Evolutionary conservation across 2,329 filamentous ascomycete species (phyloP).

Genomic region (Botryotinia globosa): DNA sequence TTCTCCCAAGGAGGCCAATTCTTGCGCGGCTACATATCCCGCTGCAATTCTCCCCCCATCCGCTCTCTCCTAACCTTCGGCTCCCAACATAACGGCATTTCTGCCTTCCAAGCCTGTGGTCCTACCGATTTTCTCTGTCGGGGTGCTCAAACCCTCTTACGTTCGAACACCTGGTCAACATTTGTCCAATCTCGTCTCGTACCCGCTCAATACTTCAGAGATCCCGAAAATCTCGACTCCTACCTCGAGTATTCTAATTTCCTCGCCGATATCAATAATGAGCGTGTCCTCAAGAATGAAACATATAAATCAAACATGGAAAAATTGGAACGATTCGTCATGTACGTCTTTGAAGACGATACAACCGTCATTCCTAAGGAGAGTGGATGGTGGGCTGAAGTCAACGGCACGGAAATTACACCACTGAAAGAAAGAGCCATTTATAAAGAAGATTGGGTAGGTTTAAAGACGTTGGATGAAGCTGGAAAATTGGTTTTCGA

Average conservation of each 20-base stretch:
- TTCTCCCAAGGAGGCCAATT: slow-evolving; percentile 97
- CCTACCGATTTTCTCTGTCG: slow-evolving; percentile 76
- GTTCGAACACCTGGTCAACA: slow-evolving; percentile 73
- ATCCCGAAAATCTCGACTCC: slow-evolving; percentile 61
- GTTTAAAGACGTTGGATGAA: slow-evolving; percentile 73
- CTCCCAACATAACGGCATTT: slow-evolving; percentile 77
- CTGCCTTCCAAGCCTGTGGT: slow-evolving; percentile 73
- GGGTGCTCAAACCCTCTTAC: slow-evolving; percentile 73
- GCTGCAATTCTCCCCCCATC: slow-evolving; percentile 66
- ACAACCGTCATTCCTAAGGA: slow-evolving; percentile 85
- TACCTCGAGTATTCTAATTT: slow-evolving; percentile 85
- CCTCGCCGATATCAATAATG: slow-evolving; percentile 94
- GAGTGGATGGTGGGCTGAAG: slow-evolving; percentile 85
- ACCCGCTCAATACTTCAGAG: slow-evolving; percentile 92
- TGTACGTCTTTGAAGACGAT: slow-evolving; percentile 89
- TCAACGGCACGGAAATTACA: slow-evolving; percentile 67
- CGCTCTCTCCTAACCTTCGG: slow-evolving; percentile 67
- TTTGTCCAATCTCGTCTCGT: slow-evolving; percentile 79
- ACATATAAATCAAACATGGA: slow-evolving; percentile 71
- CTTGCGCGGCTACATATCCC: slow-evolving; percentile 84
- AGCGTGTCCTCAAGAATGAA: slow-evolving; percentile 70
- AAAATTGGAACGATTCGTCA: slow-evolving; percentile 71
- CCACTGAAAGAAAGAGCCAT: slow-evolving; percentile 66
- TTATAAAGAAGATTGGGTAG: slow-evolving; percentile 92
- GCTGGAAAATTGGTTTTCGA: slow-evolving; percentile 76